Conservation (phyloP, 2,329 filamentous ascomycete genomes). For the Trichocomaceae sp. region DNA sequence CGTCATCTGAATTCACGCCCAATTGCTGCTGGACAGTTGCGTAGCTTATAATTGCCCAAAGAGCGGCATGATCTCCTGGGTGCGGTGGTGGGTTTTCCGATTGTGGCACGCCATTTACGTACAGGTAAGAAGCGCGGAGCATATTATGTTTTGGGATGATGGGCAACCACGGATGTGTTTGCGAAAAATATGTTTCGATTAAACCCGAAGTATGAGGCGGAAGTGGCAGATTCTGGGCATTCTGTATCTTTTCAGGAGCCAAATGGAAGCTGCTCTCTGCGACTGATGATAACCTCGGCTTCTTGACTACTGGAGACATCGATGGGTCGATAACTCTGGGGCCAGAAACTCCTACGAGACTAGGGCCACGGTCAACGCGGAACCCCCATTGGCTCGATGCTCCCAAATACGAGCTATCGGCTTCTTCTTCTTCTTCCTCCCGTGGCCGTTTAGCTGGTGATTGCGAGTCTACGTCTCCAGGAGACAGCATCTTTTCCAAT, state of each 20-base stretch:
- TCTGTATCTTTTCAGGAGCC: not conserved
- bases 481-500: conserved; percentile 38
- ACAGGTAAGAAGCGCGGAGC: conserved; percentile 51
- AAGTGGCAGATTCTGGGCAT: conserved; percentile 27
- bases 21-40: conserved; percentile 29
- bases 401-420: conserved; percentile 15
- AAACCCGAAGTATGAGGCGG: conserved; percentile 48
- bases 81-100: conserved; percentile 24
- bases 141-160: conserved; percentile 54
- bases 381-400: conserved; percentile 25
- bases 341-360: conserved; percentile 21
- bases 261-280: conserved; percentile 1
- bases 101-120: conserved; percentile 38
- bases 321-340: conserved; percentile 27
- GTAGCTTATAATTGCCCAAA: conserved; percentile 42
- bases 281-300: conserved; percentile 21
- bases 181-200: conserved; percentile 52
- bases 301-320: conserved; percentile 22
- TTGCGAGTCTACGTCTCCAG: conserved; percentile 20
- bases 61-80: conserved; percentile 36
- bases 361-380: conserved; percentile 24
- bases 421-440: conserved; percentile 25
- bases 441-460: conserved; percentile 29
- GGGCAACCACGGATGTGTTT: conserved; percentile 55
- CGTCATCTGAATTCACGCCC: conserved; percentile 6